A percentile compares a stretch with the other conserved stretches of the same genome.
Conservation (phyloP, 371 early-diverging fungal genomes). For the Mucor lusitanicus region DNA sequence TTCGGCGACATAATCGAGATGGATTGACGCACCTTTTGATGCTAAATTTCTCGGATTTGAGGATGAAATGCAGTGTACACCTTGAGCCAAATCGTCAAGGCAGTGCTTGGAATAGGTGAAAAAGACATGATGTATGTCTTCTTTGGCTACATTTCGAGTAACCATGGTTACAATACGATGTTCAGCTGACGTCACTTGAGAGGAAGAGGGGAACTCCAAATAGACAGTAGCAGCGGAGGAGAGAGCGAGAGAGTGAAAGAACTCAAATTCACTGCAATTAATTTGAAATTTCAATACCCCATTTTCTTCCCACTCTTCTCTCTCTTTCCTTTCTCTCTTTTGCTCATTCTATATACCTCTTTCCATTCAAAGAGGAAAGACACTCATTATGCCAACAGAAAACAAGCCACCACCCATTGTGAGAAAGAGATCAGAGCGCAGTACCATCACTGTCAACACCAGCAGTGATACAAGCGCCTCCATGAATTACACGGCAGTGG, state of each 20-base stretch:
- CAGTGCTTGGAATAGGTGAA: not conserved
- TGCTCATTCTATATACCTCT: not conserved
- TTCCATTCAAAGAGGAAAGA: not conserved
- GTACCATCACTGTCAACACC: conserved; percentile 1
- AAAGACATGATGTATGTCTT: not conserved
- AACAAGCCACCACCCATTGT: conserved; percentile 4
- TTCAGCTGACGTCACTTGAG: conserved; percentile 1
- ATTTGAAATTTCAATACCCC: not conserved
- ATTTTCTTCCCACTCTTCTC: conserved; percentile 1
- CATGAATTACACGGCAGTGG: conserved; percentile 1
- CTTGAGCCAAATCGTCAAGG: not conserved
- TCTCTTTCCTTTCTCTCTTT: not conserved
- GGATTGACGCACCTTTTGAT: not conserved
- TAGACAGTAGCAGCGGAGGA: not conserved
- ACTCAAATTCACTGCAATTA: not conserved
- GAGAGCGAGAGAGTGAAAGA: no score
- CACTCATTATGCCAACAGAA: not conserved
- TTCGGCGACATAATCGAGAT: not conserved
- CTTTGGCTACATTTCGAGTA: not conserved
- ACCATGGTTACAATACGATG: not conserved
- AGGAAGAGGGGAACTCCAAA: not conserved
- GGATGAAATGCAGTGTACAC: not conserved
- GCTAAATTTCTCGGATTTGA: not conserved
- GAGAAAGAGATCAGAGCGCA: conserved; percentile 10
- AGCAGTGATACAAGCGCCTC: not conserved